Evolutionary conservation across 768 basidiomycete genomes (phyloP), one percentile per base, ranked within the genome.

Genomic region (Fomitopsis serialis): DNA sequence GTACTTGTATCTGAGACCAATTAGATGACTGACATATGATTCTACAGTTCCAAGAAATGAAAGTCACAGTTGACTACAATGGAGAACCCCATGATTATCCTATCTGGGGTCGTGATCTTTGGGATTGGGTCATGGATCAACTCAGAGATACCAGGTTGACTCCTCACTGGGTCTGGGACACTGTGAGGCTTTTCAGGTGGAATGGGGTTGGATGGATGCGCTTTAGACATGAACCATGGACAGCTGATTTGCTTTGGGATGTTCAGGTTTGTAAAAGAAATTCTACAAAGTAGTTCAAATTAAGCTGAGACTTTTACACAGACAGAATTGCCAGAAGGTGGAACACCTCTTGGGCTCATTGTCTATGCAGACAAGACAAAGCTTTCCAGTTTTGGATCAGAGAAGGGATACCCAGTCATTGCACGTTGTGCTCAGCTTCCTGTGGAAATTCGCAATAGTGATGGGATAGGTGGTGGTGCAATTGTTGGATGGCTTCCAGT

Each of bases 201-300:
- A 42, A 58, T 51, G 59, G 54, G 5, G 25, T 32, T 17, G 6
- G 5, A 12, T 61, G 44, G 43, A 43, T 55, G 1, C 37, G 46
- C 2, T 59, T 55, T 42, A 11, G 50, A 3, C 36, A 60, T 54
- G 61, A 62, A 23, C 61, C 61, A 13, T 54, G 43, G 36, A 62
- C 61, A 1, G 58, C 52, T 2, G 42, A 52, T 43, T 17, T 11
- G n/a, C 46, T 17, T 8, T 59, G 55, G 55, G 32, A 49, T 1
- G 40, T 58, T 11, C 61, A 60, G 54, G 61, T 62, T 47, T 46
- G 48, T 46, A 19, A 12, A n/a, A 3, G 29, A 15, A 7, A 7
- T 29, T 25, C 24, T n/a, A n/a, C n/a, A n/a, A n/a, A n/a, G 4
- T 10, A 17, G 4, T 47, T n/a, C 3, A 29, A 25, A n/a, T n/a